These are phyloP conservation scores for Plasmodium blacklocki DNA, from an alignment of 169 alveolate genomes.

Conservation along the genomic window DNA sequence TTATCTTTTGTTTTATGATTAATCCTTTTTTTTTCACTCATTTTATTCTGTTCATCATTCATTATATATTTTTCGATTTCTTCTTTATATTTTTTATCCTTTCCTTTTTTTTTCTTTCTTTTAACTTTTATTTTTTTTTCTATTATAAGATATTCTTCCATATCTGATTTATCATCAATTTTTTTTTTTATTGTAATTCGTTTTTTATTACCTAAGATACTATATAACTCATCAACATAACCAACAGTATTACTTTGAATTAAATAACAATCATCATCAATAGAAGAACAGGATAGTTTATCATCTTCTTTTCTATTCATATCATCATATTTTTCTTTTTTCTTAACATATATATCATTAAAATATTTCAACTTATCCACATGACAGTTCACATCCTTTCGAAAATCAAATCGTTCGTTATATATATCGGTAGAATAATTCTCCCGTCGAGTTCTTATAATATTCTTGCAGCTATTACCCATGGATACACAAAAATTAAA, in stretches of 20 bases:
- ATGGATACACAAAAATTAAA: constrained; percentile 16
- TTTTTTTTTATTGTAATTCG: constrained; percentile 37
- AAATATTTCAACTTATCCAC: constrained; percentile 8
- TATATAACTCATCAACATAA: constrained; percentile 38
- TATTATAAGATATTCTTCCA: constrained; percentile 56
- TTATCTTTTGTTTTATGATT: not conserved
- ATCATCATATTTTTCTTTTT: not conserved
- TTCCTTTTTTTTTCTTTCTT: constrained; percentile 10
- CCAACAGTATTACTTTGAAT: constrained; percentile 11
- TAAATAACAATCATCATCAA: constrained; percentile 5
- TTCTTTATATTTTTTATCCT: not conserved
- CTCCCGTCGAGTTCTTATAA: constrained; percentile 9
- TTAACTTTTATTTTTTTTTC: constrained; percentile 33
- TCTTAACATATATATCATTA: constrained; percentile 29
- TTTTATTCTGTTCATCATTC: not conserved
- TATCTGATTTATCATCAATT: constrained; percentile 43
- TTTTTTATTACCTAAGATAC: constrained; percentile 49
- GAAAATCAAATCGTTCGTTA: constrained; percentile 22
- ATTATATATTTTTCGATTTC: too few relatives aligned
- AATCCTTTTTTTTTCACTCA: constrained; percentile 5
- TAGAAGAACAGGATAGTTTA: not conserved
- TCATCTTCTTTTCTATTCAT: constrained; percentile 1
- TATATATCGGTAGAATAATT: constrained; percentile 1
- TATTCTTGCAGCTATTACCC: constrained; percentile 71
- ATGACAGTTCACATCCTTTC: constrained; percentile 10